Conservation (phyloP, 2,329 filamentous ascomycete species). For the Xylariaceae sp. region DNA sequence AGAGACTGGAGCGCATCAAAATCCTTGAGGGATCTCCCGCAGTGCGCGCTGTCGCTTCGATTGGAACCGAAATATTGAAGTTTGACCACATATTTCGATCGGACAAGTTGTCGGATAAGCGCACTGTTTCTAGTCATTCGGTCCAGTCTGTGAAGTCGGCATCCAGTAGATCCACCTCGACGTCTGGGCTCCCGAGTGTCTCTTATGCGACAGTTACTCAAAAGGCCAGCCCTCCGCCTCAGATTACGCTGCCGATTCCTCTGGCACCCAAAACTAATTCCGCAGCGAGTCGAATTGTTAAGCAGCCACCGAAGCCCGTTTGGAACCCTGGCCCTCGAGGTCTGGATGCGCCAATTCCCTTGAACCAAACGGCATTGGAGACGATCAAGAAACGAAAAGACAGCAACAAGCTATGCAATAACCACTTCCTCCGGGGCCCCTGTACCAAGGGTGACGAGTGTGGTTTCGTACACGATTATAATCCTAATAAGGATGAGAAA, state of each 20-base stretch:
- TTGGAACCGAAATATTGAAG: conserved; percentile 42
- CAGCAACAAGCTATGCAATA: conserved; percentile 56
- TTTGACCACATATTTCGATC: conserved; percentile 49
- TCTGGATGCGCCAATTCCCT: conserved; percentile 46
- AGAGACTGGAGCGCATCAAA: conserved; percentile 41
- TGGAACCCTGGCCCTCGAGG: conserved; percentile 54
- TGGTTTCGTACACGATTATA: conserved; percentile 53
- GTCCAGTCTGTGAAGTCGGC: conserved; percentile 23
- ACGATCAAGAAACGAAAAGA: conserved; percentile 52
- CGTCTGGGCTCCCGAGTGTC: conserved; percentile 15
- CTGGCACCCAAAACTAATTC: conserved; percentile 33
- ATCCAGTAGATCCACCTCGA: conserved; percentile 25
- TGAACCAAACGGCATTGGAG: conserved; percentile 45
- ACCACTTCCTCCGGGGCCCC: conserved; percentile 54
- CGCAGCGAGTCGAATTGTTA: conserved; percentile 20
- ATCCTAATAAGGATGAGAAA: conserved; percentile 48
- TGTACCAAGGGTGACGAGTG: conserved; percentile 52
- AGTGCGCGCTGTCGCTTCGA: conserved; percentile 44
- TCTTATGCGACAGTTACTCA: conserved; percentile 42
- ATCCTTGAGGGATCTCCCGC: conserved; percentile 51
- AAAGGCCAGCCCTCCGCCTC: conserved; percentile 40
- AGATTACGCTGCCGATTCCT: conserved; percentile 37
- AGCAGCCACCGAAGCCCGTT: conserved; percentile 31
- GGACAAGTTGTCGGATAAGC: conserved; percentile 45
- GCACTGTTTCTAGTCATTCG: conserved; percentile 20